phyloP scores from a whole-genome alignment of 1,139 yeast genomes.

The Suhomyces atakaporum region DNA sequence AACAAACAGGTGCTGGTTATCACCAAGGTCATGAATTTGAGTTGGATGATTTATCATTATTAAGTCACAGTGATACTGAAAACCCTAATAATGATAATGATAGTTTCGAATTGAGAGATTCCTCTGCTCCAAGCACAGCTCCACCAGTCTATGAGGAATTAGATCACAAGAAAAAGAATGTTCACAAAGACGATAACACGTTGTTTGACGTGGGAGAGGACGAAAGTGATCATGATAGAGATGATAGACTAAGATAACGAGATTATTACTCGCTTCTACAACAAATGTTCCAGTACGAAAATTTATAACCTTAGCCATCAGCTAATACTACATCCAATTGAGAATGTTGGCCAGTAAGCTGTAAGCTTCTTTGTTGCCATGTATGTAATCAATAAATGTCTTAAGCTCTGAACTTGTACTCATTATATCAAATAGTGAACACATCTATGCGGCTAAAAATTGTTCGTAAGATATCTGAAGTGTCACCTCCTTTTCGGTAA shows the following conservation, averaged over 20 bases:
- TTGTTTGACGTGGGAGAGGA: conserved; percentile 42
- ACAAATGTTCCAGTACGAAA: no score
- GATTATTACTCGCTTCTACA: no score
- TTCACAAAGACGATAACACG: conserved; percentile 25
- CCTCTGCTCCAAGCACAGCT: conserved; percentile 7
- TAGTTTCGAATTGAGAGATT: conserved; percentile 38
- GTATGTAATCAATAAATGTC: no score
- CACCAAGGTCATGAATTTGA: conserved; percentile 61
- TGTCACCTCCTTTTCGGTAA: no score
- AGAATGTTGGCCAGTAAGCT: no score
- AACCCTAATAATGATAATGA: conserved; percentile 27
- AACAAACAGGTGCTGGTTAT: conserved; percentile 24
- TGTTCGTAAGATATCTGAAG: no score
- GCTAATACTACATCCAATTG: no score
- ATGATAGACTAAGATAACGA: conserved; percentile 32
- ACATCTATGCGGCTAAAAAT: no score
- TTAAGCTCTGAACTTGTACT: no score
- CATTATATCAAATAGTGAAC: no score
- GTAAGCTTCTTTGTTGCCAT: background rate
- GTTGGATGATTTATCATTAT: conserved; percentile 68
- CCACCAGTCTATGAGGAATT: conserved; percentile 32
- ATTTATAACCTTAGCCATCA: no score
- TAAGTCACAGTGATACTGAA: conserved; percentile 53
- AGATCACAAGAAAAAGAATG: conserved; percentile 14
- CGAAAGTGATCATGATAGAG: conserved; percentile 30